Conservation (phyloP, 2,329 filamentous ascomycete genomes). For the Stromatinia cepivora region DNA sequence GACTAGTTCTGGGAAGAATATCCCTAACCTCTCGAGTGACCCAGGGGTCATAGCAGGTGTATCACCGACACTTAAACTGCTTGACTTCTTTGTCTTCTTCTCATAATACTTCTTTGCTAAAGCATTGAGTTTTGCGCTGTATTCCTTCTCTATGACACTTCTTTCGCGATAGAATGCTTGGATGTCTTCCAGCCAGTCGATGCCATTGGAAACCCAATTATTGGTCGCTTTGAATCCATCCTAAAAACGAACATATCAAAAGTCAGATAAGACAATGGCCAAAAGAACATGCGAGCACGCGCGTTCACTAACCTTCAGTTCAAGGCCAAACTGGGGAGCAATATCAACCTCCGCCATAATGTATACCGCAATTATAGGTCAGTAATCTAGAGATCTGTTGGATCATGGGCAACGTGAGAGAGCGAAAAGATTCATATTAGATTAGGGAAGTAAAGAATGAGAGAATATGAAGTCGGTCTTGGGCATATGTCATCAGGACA, state of each 20-base stretch:
- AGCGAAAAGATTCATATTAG: slow-evolving; percentile 26
- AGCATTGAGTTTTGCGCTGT: slow-evolving; percentile 80
- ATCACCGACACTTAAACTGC: slow-evolving; percentile 87
- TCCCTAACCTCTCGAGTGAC: slow-evolving; percentile 76
- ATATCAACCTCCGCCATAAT: slow-evolving; percentile 80
- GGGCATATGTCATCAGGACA: slow-evolving; percentile 17
- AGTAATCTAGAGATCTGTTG: slow-evolving; percentile 12
- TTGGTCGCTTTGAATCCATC: slow-evolving; percentile 97
- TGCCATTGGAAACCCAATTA: slow-evolving; percentile 85
- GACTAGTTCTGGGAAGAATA: slow-evolving; percentile 10
- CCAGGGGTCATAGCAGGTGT: slow-evolving; percentile 90
- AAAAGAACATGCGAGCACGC: slow-evolving; percentile 26
- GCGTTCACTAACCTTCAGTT: slow-evolving; percentile 73
- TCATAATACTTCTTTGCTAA: slow-evolving; percentile 97
- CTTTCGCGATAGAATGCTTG: slow-evolving; percentile 97
- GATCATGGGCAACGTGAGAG: slow-evolving; percentile 32
- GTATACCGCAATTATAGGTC: slow-evolving; percentile 22
- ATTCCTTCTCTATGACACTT: slow-evolving; percentile 93
- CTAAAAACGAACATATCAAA: slow-evolving; percentile 47
- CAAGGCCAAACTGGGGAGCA: slow-evolving; percentile 84
- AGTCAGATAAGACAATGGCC: slow-evolving; percentile 28
- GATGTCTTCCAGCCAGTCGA: slow-evolving; percentile 94
- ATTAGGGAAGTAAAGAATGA: slow-evolving; percentile 21
- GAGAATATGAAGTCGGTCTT: slow-evolving; percentile 8
- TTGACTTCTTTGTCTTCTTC: slow-evolving; percentile 89